phyloP scores from a whole-genome alignment of 768 basidiomycete species.

The Flagelloscypha sp. region DNA sequence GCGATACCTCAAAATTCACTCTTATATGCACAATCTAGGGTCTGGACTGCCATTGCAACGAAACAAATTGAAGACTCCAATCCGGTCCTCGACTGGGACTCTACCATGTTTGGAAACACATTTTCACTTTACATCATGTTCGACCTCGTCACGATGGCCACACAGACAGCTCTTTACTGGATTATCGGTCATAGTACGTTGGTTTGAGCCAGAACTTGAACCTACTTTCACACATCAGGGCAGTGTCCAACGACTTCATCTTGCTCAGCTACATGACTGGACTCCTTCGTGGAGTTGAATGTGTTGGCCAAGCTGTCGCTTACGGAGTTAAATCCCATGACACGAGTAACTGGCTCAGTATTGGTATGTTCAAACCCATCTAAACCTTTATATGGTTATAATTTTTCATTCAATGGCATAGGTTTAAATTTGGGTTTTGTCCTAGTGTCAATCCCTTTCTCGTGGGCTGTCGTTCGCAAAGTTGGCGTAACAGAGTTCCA shows the following conservation, averaged over 20 bases:
- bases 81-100: slow-evolving; percentile 26
- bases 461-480: slow-evolving; percentile 22
- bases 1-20: too few species aligned
- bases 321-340: slow-evolving; percentile 25
- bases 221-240: not conserved
- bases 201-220: not conserved
- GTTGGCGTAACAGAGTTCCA: slow-evolving; percentile 21
- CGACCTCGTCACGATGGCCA: slow-evolving; percentile 25
- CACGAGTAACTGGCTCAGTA: slow-evolving; percentile 25
- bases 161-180: slow-evolving; percentile 25
- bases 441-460: too few species aligned
- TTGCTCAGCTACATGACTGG: slow-evolving; percentile 26
- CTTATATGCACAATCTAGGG: slow-evolving; percentile 9
- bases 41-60: slow-evolving; percentile 24
- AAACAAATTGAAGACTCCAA: slow-evolving; percentile 21
- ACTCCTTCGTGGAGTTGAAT: slow-evolving; percentile 23
- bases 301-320: slow-evolving; percentile 25
- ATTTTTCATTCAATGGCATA: too few species aligned
- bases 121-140: slow-evolving; percentile 24
- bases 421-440: too few species aligned
- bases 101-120: slow-evolving; percentile 20
- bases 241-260: slow-evolving; percentile 27
- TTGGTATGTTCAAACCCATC: too few species aligned
- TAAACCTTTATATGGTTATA: too few species aligned
- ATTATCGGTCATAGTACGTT: slow-evolving; percentile 22